Base-by-base conservation (phyloP, 1,139 yeast genomes). In the Oligophagozyma castellii region DNA sequence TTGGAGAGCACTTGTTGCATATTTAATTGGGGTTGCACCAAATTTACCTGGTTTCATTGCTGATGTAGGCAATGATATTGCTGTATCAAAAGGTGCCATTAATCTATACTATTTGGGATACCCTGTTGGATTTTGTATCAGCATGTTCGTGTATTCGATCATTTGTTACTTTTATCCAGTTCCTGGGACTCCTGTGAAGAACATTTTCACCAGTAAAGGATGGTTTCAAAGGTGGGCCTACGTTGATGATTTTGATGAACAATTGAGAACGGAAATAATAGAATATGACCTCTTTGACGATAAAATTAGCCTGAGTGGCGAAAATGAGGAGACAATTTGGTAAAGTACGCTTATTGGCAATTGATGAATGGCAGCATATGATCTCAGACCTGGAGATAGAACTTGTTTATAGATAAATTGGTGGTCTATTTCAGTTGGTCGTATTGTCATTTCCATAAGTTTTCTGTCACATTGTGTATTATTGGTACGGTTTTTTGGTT, bases 21-120 rank as follows among this genome's bases (percentile, higher is more conserved):
- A 78, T 51, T 52, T 77, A 35, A 59, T 75, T 40, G 92, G 89
- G 33, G 74, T 81, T 35, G 58, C 75, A 26, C 92, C 93, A 28
- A 83, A 81, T 48, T 76, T 83, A 46, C 80, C 77, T 16, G 94
- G 94, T 1, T 81, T 81, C 46, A 86, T 79, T 12, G 93, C 93
- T 37, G 83, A 78, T 2, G 67, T 73, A 16, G 65, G 64, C 18
- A 19, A 14, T 11, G 23, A 26, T 4, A 19, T 28, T 25, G 42
- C 40, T 4, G 93, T 83, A 5, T 93, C 94, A 12, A 57, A 61
- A 32, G 93, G 89, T 19, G 94, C 94, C 3, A 67, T 72, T 32
- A 61, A 70, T 35, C 70, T 81, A 24, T 83, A 78, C 60, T 59
- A 75, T 37, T 56, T 81, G 39, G 75, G 75, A 51, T 83, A 75